These are phyloP conservation scores for Spergularia marina DNA, from an alignment of 148 eudicot genomes.

Conservation along the genomic window DNA sequence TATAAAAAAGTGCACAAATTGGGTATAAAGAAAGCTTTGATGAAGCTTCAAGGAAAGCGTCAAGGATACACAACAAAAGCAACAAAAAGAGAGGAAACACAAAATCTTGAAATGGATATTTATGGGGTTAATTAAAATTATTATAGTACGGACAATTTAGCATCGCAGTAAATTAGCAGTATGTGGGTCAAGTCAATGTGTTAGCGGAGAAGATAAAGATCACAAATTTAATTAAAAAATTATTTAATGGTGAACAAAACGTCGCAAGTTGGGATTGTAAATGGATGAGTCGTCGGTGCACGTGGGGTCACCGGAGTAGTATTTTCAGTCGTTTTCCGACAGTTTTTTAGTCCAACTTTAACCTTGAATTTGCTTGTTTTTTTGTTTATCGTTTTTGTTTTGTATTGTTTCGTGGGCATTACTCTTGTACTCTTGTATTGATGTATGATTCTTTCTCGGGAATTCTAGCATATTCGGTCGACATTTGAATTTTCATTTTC, in stretches of 20 bases:
- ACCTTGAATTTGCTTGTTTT: neutral
- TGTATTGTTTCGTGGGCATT: neutral
- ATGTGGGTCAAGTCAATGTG: no score
- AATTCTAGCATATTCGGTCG: neutral
- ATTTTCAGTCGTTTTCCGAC: neutral
- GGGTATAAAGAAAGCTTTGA: neutral
- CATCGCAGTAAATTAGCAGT: no score
- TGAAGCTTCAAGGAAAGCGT: conserved; percentile 9
- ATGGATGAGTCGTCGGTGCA: neutral
- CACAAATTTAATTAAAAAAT: no score
- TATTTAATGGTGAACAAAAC: no score
- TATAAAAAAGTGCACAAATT: neutral
- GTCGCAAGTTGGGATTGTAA: neutral
- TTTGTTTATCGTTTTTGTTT: neutral
- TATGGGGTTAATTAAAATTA: neutral
- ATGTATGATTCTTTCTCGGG: neutral
- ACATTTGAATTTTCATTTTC: no score
- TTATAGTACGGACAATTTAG: no score
- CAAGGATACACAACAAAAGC: no score
- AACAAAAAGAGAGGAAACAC: neutral
- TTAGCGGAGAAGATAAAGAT: no score
- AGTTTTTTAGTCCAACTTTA: neutral
- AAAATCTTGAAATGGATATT: neutral
- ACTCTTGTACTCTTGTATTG: neutral
- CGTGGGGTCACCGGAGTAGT: neutral